Conservation (phyloP, 1,284 basidiomycete genomes). For the Cryptococcus jaspeensis region DNA sequence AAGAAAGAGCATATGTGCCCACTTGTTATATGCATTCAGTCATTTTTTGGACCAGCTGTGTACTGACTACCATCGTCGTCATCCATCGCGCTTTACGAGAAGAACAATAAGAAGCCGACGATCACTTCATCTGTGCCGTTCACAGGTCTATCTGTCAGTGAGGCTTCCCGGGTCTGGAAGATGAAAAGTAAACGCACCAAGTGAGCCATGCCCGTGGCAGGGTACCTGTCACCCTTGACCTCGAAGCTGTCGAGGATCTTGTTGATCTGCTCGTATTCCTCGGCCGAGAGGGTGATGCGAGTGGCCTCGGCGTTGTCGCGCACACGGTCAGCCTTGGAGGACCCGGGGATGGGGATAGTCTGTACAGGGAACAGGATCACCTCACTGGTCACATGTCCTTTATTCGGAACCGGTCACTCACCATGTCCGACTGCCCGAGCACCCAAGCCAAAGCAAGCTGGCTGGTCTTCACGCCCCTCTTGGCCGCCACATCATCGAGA, state of each 20-base stretch:
- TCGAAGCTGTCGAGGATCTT: conserved; percentile 48
- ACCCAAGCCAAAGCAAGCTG: conserved; percentile 68
- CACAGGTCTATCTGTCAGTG: too few species aligned
- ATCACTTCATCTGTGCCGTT: too few species aligned
- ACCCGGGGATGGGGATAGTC: conserved; percentile 61
- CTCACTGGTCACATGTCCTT: too few species aligned
- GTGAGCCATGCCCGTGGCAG: conserved; percentile 9
- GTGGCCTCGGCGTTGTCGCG: conserved; percentile 56
- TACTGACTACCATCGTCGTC: too few species aligned
- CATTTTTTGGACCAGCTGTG: too few species aligned
- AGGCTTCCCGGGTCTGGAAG: too few species aligned
- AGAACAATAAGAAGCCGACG: too few species aligned
- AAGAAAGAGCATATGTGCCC: too few species aligned
- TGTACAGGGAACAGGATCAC: too few species aligned
- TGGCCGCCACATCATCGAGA: conserved; percentile 54
- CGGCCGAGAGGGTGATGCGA: conserved; percentile 53
- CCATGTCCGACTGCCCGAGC: conserved; percentile 53
- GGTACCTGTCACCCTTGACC: conserved; percentile 33
- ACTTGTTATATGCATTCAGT: too few species aligned
- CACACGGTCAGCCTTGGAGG: conserved; percentile 54
- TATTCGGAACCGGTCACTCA: too few species aligned
- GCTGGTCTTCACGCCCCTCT: conserved; percentile 58
- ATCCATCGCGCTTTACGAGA: too few species aligned
- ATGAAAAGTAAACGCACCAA: conserved; percentile 20
- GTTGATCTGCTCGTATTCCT: conserved; percentile 49